These are phyloP conservation scores for Herpotrichia juniperi DNA, from an alignment of 2,329 filamentous ascomycete genomes.

Conservation along the genomic window DNA sequence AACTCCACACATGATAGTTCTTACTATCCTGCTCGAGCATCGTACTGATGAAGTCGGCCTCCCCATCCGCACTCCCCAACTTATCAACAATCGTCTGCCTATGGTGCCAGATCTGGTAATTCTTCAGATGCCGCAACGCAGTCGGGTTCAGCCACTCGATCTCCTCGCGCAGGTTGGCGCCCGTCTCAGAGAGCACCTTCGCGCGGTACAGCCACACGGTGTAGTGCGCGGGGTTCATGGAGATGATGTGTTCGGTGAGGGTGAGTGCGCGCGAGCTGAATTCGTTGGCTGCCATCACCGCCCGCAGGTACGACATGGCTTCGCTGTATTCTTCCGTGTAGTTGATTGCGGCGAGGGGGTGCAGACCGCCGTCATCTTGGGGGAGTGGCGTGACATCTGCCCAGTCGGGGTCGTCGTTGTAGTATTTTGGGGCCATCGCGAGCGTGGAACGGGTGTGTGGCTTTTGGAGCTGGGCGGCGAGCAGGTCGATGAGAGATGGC, in stretches of 20 bases:
- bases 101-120: conserved; percentile 96
- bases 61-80: conserved; percentile 65
- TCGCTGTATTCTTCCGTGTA: conserved; percentile 91
- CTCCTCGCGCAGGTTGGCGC: conserved; percentile 71
- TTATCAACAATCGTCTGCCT: conserved; percentile 63
- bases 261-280: conserved; percentile 77
- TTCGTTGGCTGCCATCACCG: conserved; percentile 89
- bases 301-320: conserved; percentile 90
- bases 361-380: conserved; percentile 75
- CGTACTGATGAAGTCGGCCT: conserved; percentile 74
- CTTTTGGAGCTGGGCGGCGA: background rate
- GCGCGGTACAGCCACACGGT: conserved; percentile 98
- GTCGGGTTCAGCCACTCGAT: conserved; percentile 85
- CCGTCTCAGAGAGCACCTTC: conserved; percentile 72
- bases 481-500: background rate
- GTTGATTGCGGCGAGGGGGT: conserved; percentile 88
- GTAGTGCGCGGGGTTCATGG: conserved; percentile 95
- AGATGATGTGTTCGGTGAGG: conserved; percentile 88
- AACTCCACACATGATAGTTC: conserved; percentile 99
- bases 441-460: background rate
- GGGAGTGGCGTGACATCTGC: conserved; percentile 83
- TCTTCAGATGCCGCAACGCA: conserved; percentile 86
- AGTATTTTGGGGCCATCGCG: conserved; percentile 45
- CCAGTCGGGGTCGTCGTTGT: conserved; percentile 76
- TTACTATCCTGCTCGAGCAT: conserved; percentile 91